Base-by-base conservation (phyloP, 805 yeast species). In the Lachancea lanzarotensis region DNA sequence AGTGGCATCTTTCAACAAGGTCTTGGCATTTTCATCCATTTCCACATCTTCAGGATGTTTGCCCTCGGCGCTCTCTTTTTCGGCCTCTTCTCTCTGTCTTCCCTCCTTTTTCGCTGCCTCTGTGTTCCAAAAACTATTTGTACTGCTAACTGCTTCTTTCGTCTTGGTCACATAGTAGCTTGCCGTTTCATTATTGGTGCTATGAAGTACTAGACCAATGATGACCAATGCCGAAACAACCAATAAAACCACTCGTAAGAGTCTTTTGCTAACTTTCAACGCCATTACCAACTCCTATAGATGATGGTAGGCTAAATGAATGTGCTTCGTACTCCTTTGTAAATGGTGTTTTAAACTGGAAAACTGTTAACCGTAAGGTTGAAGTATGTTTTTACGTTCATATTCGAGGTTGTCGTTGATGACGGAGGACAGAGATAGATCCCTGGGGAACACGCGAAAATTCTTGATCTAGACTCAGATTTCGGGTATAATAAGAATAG, bases 251-350 rank as follows among this genome's bases (percentile, higher is more conserved):
- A 38, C 29, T 35, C 43, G 20, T 13, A 44, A 25, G 25, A 44
- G 40, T 36, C 47, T 33, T 26, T 44, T 44, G 26, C 47, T 44
- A n/a, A 44, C 32, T 12, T 40, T 38, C 30, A 44, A 38, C 10
- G 36, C 47, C 47, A 44, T 44, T 3, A 10, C 25, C 4, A 4
- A 33, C 8, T 31, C 18, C 22, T 22, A 20, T n/a, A 18, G 11
- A 7, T 31, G 16, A 20, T n/a, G 10, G 8, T 22, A 22, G 25
- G 25, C 25, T 22, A 22, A 22, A 8, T 22, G 8, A 22, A 8
- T 22, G 25, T 22, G 19, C n/a, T n/a, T n/a, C n/a, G n/a, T n/a
- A n/a, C n/a, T n/a, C n/a, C n/a, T n/a, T n/a, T n/a, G n/a, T n/a
- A n/a, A 10, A 6, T 30, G 16, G 33, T 22, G 25, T 22, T 22